phyloP scores from a whole-genome alignment of 2,329 filamentous ascomycete species.

The Fusarium sp. region DNA sequence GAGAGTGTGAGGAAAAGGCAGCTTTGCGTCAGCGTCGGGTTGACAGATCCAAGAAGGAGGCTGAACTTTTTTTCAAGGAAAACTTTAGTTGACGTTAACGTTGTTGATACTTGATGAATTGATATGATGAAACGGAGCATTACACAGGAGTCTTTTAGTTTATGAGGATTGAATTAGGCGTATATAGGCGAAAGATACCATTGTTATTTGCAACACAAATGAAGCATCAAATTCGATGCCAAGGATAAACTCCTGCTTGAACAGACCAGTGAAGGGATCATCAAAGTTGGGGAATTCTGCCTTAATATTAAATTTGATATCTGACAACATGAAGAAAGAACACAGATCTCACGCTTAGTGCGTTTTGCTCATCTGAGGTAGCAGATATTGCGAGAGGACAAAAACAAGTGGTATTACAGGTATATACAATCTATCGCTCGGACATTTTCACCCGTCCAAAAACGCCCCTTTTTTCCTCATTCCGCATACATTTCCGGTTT shows the following conservation, averaged over 20 bases:
- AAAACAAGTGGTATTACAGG: conserved; percentile 45
- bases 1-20: conserved; percentile 48
- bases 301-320: neutral
- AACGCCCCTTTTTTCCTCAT: conserved; percentile 41
- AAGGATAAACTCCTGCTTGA: neutral
- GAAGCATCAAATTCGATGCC: neutral
- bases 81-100: conserved; percentile 8
- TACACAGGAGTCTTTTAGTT: neutral
- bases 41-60: conserved; percentile 41
- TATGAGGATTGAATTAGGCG: neutral
- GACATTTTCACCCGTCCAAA: conserved; percentile 46
- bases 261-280: neutral
- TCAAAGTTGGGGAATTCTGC: neutral
- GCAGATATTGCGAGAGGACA: conserved; percentile 11
- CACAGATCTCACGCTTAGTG: too few species aligned
- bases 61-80: conserved; percentile 40
- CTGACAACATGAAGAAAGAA: neutral
- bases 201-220: neutral
- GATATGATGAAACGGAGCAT: neutral
- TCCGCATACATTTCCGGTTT: conserved; percentile 34
- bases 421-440: conserved; percentile 48
- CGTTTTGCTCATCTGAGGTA: neutral
- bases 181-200: neutral
- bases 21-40: conserved; percentile 25
- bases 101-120: conserved; percentile 1